phyloP scores from a whole-genome alignment of 1,139 yeast species.

The Zygotorulaspora mrakii region DNA sequence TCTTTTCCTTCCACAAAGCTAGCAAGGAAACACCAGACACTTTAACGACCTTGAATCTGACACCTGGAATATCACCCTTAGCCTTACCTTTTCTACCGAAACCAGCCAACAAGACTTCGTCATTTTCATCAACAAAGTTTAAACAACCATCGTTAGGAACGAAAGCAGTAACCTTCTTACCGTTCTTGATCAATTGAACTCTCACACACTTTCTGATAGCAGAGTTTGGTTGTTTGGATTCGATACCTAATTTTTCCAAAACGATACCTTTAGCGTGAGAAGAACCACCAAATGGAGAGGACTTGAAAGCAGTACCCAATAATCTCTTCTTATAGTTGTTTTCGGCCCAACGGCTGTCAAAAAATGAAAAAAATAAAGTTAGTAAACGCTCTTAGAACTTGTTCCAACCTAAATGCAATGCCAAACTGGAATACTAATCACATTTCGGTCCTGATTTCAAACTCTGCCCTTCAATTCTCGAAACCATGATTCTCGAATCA shows the following conservation, averaged over 20 bases:
- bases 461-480: too few relatives aligned
- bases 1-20: slow-evolving; percentile 99
- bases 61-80: slow-evolving; percentile 99
- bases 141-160: slow-evolving; percentile 99
- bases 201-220: slow-evolving; percentile 99
- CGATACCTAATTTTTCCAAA: slow-evolving; percentile 98
- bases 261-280: slow-evolving; percentile 99
- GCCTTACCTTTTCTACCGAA: slow-evolving; percentile 99
- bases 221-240: slow-evolving; percentile 99
- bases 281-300: slow-evolving; percentile 99
- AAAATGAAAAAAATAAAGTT: slow-evolving; percentile 17
- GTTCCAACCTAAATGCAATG: too few relatives aligned
- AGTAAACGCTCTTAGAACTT: slow-evolving; percentile 20
- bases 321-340: slow-evolving; percentile 96
- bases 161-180: slow-evolving; percentile 99
- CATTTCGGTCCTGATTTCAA: too few relatives aligned
- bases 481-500: too few relatives aligned
- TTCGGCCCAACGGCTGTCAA: slow-evolving; percentile 93
- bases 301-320: slow-evolving; percentile 99
- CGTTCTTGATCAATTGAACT: slow-evolving; percentile 99
- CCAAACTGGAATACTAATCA: too few relatives aligned
- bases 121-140: slow-evolving; percentile 99
- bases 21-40: slow-evolving; percentile 99
- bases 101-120: slow-evolving; percentile 99
- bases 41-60: slow-evolving; percentile 99